These are phyloP conservation scores for Phoma sp. DNA, from an alignment of 2,329 filamentous ascomycete species.

Conservation along the genomic window DNA sequence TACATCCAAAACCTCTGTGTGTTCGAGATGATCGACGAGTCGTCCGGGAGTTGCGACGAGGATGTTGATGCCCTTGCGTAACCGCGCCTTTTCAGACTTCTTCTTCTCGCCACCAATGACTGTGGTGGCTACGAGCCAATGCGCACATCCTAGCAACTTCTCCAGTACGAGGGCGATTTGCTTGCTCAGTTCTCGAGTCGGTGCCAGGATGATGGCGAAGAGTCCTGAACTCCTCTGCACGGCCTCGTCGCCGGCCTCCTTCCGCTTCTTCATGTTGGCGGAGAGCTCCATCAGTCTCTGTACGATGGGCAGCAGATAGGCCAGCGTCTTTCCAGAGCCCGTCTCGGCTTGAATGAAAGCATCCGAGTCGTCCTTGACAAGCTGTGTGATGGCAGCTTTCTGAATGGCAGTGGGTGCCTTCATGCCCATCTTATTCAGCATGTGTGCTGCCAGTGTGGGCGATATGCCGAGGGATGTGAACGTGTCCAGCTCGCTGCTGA, in stretches of 20 bases:
- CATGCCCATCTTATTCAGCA: slow-evolving; percentile 83
- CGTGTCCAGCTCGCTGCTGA: slow-evolving; percentile 81
- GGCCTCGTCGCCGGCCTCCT: slow-evolving; percentile 42
- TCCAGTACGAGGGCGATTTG: slow-evolving; percentile 91
- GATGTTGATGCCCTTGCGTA: slow-evolving; percentile 95
- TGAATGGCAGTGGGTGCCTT: slow-evolving; percentile 95
- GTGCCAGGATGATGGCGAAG: slow-evolving; percentile 92
- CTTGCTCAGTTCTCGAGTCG: slow-evolving; percentile 91
- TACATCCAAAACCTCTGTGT: slow-evolving; percentile 87
- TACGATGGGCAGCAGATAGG: slow-evolving; percentile 92
- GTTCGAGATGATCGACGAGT: slow-evolving; percentile 87
- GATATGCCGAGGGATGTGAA: slow-evolving; percentile 89
- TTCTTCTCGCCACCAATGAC: slow-evolving; percentile 77
- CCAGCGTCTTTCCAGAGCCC: slow-evolving; percentile 94
- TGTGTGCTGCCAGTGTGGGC: slow-evolving; percentile 77
- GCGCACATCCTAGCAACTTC: slow-evolving; percentile 82
- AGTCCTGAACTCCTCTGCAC: slow-evolving; percentile 86
- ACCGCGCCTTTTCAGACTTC: slow-evolving; percentile 86
- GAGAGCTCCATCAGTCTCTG: slow-evolving; percentile 83
- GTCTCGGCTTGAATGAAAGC: slow-evolving; percentile 97
- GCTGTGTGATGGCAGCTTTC: slow-evolving; percentile 81
- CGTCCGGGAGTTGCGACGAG: slow-evolving; percentile 93
- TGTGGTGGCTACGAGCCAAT: slow-evolving; percentile 92
- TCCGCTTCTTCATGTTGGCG: slow-evolving; percentile 55
- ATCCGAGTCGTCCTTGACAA: slow-evolving; percentile 82